Base-by-base conservation (phyloP, 1,139 yeast genomes). In the Zygosaccharomyces sapae region DNA sequence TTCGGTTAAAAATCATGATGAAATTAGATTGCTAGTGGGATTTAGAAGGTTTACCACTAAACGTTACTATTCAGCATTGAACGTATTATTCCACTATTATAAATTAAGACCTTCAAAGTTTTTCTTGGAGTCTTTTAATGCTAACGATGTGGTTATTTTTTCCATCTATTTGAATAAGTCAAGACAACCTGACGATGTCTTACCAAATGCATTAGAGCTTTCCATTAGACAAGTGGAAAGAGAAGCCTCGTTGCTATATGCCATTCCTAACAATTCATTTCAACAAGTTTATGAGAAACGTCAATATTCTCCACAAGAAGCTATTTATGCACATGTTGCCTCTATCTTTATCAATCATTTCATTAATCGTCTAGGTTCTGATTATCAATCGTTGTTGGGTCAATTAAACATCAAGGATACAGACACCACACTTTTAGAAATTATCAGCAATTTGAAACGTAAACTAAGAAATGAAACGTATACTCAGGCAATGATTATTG, bases 271-370 rank as follows among this genome's bases (percentile, higher is more conserved):
- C 68, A 87, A 88, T 62, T 76, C 79, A 59, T 90, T 90, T 75
- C 85, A 83, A 58, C 75, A 77, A 46, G 76, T 83, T 51, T 90
- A 90, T 65, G 83, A 85, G 54, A 69, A 75, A 48, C 86, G 94
- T 48, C 83, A 82, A 56, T 77, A 90, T 68, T 89, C 97, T 1
- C 80, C 94, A 59, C 98, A 92, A 70, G 97, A 92, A 70, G 80
- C 92, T 44, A 83, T 90, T 53, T 92, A 92, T 66, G 95, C 97
- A 38, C 97, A 92, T 68, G 85, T 89, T 63, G 96, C 92, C 57
- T 86, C 87, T 46, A 86, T 89, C 52, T 92, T 92, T 63, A 95
- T 88, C 44, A 84, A 95, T 42, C 97, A 92, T 68, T 92, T 92
- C 71, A 78, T 92, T 68, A 92, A 92, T 72, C 79, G 98, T 63